Conservation (phyloP, 108 stramenopile genomes). For the Aurantiochytrium sp. region DNA sequence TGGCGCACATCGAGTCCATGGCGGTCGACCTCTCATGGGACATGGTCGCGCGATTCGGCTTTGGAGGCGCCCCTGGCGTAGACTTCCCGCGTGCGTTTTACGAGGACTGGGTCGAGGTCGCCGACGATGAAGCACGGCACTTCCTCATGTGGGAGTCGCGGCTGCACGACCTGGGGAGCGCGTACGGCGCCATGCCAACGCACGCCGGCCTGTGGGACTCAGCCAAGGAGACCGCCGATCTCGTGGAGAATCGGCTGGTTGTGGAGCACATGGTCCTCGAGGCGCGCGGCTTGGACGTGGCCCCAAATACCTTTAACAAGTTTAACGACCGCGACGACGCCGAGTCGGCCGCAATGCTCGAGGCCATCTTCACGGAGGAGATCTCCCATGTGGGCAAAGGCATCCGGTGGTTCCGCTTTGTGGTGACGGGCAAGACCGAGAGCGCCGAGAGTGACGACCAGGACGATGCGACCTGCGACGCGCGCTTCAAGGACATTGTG, state of each 20-base stretch:
- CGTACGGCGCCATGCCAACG: conserved; percentile 35
- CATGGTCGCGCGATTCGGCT: conserved; percentile 36
- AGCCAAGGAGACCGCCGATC: conserved; percentile 34
- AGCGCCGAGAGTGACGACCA: neutral
- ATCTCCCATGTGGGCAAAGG: conserved; percentile 39
- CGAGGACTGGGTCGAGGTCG: conserved; percentile 37
- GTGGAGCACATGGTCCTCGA: conserved; percentile 40
- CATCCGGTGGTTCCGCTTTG: conserved; percentile 32
- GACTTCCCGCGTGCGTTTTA: conserved; percentile 32
- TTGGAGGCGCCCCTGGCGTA: neutral
- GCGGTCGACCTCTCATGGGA: conserved; percentile 53
- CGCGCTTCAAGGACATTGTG: conserved; percentile 17
- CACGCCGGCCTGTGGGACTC: conserved; percentile 38
- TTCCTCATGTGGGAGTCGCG: conserved; percentile 35
- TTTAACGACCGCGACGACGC: conserved; percentile 25
- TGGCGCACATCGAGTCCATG: conserved; percentile 47
- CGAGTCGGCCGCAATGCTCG: neutral
- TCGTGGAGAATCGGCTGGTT: conserved; percentile 21
- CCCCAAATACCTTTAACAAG: conserved; percentile 3
- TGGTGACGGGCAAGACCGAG: neutral
- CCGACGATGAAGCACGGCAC: conserved; percentile 36
- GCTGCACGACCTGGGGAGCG: neutral
- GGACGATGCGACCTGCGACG: neutral
- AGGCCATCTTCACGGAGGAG: conserved; percentile 38
- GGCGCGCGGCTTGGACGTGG: conserved; percentile 46